Evolutionary conservation across 306 rosid species (phyloP).

Genomic region (Lathyrus aphaca): DNA sequence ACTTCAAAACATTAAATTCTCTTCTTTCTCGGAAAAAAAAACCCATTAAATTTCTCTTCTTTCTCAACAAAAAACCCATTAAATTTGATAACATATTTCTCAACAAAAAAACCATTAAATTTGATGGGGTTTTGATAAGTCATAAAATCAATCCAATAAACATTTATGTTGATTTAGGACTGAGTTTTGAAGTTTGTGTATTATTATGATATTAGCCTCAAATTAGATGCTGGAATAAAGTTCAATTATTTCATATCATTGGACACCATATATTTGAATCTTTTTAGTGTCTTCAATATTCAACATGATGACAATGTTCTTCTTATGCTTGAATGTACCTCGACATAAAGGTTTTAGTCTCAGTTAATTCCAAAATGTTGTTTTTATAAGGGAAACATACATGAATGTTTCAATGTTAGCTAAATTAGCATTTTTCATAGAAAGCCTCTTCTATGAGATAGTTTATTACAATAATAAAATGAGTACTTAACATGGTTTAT

Average conservation of each 20-base stretch:
- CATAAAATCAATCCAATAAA: neutral
- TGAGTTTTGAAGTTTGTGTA: neutral
- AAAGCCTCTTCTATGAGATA: no score
- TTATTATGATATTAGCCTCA: slow-evolving; percentile 10
- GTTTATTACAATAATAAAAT: no score
- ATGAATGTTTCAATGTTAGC: no score
- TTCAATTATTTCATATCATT: neutral
- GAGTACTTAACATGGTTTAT: no score
- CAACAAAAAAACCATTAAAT: no score
- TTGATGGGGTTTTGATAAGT: neutral
- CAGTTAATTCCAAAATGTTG: neutral
- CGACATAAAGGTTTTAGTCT: neutral
- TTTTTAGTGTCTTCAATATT: slow-evolving; percentile 9
- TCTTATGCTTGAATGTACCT: neutral
- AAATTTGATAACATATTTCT: no score
- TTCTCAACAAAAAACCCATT: no score
- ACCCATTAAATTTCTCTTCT: no score
- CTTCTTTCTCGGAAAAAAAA: no score
- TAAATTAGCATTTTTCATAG: no score
- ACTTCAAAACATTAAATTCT: no score
- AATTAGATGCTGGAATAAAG: neutral
- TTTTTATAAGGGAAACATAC: no score
- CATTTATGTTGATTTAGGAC: neutral
- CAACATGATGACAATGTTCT: neutral
- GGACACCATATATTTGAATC: slow-evolving; percentile 11